These are phyloP conservation scores for Acacia confusa DNA, from an alignment of 306 rosid species.

Conservation along the genomic window DNA sequence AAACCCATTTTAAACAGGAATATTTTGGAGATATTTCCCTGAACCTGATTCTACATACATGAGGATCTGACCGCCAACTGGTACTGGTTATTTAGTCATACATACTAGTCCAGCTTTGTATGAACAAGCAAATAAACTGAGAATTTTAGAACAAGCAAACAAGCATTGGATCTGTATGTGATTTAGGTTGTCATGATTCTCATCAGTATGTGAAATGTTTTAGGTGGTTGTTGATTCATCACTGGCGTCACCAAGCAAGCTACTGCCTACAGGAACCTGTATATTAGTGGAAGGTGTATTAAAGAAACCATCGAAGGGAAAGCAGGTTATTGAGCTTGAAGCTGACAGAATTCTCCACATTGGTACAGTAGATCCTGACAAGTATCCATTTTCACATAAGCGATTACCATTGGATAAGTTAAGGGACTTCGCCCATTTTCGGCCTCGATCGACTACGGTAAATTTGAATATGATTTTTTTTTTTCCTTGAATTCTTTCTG, in stretches of 20 bases:
- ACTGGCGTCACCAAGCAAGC: constrained; percentile 43
- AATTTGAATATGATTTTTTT: constrained; percentile 9
- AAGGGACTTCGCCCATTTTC: constrained; percentile 71
- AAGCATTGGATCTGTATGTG: neutral
- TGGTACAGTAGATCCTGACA: constrained; percentile 69
- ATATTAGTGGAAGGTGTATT: constrained; percentile 80
- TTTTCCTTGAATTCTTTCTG: constrained; percentile 7
- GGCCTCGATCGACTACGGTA: constrained; percentile 90
- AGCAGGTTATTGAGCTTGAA: constrained; percentile 60
- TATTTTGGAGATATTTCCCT: neutral
- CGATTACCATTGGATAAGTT: constrained; percentile 61
- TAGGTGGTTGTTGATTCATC: constrained; percentile 78
- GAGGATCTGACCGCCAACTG: neutral
- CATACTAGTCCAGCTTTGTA: neutral
- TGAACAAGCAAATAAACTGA: neutral
- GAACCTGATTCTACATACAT: neutral
- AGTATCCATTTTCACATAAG: constrained; percentile 74
- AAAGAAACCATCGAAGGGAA: constrained; percentile 47
- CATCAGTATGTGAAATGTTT: constrained; percentile 15
- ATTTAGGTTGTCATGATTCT: constrained; percentile 5
- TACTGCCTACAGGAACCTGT: constrained; percentile 73
- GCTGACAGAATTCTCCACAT: constrained; percentile 73
- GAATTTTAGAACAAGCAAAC: constrained; percentile 5
- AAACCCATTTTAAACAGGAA: neutral
- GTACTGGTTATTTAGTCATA: neutral